Percentiles rank a stretch among this genome's conserved stretches.
Evolutionary conservation across 2,329 filamentous ascomycete species (phyloP).

Genomic region (Didymella keratinophila): DNA sequence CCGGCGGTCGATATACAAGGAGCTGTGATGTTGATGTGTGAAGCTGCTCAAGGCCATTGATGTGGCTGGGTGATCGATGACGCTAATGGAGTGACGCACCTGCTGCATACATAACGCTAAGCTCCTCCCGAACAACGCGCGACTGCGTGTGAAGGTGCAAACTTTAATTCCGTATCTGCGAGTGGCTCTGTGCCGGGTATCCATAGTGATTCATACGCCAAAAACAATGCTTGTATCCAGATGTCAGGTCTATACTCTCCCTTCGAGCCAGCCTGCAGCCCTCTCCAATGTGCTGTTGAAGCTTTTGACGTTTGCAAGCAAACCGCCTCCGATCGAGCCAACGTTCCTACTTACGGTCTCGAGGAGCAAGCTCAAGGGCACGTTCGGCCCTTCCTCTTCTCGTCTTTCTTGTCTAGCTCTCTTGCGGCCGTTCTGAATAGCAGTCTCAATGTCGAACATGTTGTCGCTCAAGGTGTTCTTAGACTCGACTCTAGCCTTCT

Average conservation of each 20-base stretch:
- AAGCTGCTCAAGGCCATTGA: neutral
- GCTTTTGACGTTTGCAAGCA: slow-evolving; percentile 39
- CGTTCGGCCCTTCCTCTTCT: slow-evolving; percentile 44
- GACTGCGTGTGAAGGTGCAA: slow-evolving; percentile 9
- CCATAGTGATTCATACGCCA: slow-evolving; percentile 7
- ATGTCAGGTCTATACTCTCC: slow-evolving; percentile 32
- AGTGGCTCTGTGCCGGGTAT: slow-evolving; percentile 20
- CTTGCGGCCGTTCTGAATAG: slow-evolving; percentile 45
- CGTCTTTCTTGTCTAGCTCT: slow-evolving; percentile 40
- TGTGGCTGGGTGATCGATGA: slow-evolving; percentile 9
- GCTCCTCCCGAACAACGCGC: slow-evolving; percentile 6
- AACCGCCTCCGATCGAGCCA: slow-evolving; percentile 42
- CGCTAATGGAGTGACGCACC: slow-evolving; percentile 19
- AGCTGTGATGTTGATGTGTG: slow-evolving; percentile 1
- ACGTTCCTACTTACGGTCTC: slow-evolving; percentile 40
- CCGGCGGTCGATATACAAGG: neutral
- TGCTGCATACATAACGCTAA: slow-evolving; percentile 12
- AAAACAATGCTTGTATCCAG: slow-evolving; percentile 8
- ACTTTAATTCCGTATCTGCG: slow-evolving; percentile 1
- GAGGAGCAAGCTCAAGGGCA: slow-evolving; percentile 44
- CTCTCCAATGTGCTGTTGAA: slow-evolving; percentile 48
- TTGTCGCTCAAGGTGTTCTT: slow-evolving; percentile 39
- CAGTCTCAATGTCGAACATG: slow-evolving; percentile 50
- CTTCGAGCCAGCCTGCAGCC: slow-evolving; percentile 48
- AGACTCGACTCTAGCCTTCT: slow-evolving; percentile 36